These are phyloP conservation scores for Coniochaeta prunicola DNA, from an alignment of 2,329 filamentous ascomycete species.

Conservation along the genomic window DNA sequence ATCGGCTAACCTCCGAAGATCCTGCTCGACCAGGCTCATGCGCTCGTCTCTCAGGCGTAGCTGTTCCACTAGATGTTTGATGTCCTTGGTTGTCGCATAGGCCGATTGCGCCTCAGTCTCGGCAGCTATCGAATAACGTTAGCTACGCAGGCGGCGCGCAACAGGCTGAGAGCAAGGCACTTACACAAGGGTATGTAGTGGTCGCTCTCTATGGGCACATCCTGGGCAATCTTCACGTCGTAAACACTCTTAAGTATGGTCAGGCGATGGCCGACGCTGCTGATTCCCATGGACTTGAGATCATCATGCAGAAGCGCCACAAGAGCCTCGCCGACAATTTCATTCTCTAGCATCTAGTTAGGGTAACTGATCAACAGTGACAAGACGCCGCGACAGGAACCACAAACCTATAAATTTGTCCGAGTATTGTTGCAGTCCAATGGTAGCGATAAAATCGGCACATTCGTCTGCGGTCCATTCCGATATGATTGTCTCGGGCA, in stretches of 20 bases:
- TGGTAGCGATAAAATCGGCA: slow-evolving; percentile 75
- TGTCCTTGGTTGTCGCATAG: slow-evolving; percentile 85
- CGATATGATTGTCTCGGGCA: slow-evolving; percentile 68
- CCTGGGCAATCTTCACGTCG: slow-evolving; percentile 90
- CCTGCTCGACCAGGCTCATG: slow-evolving; percentile 74
- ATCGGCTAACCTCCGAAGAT: slow-evolving; percentile 75
- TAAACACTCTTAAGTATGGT: slow-evolving; percentile 95
- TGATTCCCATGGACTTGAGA: slow-evolving; percentile 88
- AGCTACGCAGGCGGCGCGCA: slow-evolving; percentile 1
- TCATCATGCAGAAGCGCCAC: slow-evolving; percentile 87
- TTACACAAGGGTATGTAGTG: slow-evolving; percentile 90
- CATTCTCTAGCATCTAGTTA: slow-evolving; percentile 61
- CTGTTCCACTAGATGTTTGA: slow-evolving; percentile 83
- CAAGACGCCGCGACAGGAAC: not conserved
- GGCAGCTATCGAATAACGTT: slow-evolving; percentile 54
- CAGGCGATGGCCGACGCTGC: slow-evolving; percentile 86
- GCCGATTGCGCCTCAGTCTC: slow-evolving; percentile 82
- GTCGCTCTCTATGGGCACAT: slow-evolving; percentile 83
- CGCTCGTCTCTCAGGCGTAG: slow-evolving; percentile 85
- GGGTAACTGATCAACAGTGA: not conserved
- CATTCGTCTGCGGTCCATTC: slow-evolving; percentile 84
- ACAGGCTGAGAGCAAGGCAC: slow-evolving; percentile 24
- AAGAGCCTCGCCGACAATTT: slow-evolving; percentile 86
- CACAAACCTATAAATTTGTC: slow-evolving; percentile 73
- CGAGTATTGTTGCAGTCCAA: slow-evolving; percentile 77